phyloP scores from a whole-genome alignment of 140 eudicot genomes.

The Erigeron philadelphicus region DNA sequence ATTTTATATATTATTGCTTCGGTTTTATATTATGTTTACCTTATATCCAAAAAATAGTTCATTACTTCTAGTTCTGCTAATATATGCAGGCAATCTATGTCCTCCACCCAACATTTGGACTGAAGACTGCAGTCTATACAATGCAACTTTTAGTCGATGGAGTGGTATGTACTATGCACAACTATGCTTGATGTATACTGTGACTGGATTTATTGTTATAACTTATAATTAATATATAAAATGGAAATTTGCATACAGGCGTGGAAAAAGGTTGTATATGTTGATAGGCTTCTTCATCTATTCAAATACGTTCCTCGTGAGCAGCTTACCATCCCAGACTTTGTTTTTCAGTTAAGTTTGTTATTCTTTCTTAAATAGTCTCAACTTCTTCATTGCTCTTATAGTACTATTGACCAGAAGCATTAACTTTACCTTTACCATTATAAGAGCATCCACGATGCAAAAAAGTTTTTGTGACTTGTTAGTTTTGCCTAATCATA shows the following conservation, averaged over 20 bases:
- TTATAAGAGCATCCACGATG: too few relatives aligned
- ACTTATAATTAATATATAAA: background rate
- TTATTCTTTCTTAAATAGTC: conserved; percentile 2
- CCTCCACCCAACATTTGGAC: conserved; percentile 93
- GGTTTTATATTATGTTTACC: too few relatives aligned
- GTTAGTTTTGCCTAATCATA: too few relatives aligned
- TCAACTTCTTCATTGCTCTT: too few relatives aligned
- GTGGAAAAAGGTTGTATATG: conserved; percentile 90
- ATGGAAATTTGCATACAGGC: conserved; percentile 37
- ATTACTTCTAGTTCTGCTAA: too few relatives aligned
- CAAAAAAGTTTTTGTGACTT: too few relatives aligned
- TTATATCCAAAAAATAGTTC: too few relatives aligned
- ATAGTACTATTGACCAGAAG: too few relatives aligned
- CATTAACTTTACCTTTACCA: too few relatives aligned
- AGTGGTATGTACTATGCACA: conserved; percentile 43
- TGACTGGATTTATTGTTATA: too few relatives aligned
- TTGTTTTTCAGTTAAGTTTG: conserved; percentile 88
- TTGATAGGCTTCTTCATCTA: conserved; percentile 88
- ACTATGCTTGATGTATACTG: background rate
- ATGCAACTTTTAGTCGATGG: conserved; percentile 79
- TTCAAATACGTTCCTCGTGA: conserved; percentile 96
- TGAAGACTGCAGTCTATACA: conserved; percentile 73
- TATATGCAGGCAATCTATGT: conserved; percentile 69
- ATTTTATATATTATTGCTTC: background rate
- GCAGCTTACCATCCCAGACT: conserved; percentile 91